Percentiles rank a stretch among this genome's conserved stretches.
phyloP scores from a whole-genome alignment of 75 land plant species.

The Pseudotsuga menziesii region DNA sequence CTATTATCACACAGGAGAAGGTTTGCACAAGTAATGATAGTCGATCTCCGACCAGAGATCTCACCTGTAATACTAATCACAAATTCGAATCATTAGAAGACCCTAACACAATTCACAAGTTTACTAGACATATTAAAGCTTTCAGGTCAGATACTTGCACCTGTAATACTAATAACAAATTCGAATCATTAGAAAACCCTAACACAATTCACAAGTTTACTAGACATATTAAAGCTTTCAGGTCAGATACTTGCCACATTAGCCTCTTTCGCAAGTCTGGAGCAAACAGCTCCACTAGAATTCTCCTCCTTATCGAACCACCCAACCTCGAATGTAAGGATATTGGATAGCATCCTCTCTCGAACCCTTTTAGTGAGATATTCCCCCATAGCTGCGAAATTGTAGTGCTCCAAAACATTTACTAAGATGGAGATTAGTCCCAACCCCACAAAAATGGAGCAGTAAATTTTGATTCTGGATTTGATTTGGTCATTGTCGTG shows the following conservation, averaged over 20 bases:
- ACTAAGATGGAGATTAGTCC: conserved; percentile 40
- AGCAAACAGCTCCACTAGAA: conserved; percentile 63
- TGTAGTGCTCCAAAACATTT: conserved; percentile 61
- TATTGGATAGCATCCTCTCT: conserved; percentile 67
- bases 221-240: too few relatives aligned
- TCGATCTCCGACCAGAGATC: conserved; percentile 71
- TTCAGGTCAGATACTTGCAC: too few relatives aligned
- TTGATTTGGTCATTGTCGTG: conserved; percentile 38
- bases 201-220: too few relatives aligned
- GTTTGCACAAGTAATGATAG: conserved; percentile 64
- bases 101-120: too few relatives aligned
- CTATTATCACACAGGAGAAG: conserved; percentile 47
- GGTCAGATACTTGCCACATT: conserved; percentile 41
- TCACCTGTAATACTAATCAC: too few relatives aligned
- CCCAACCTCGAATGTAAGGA: conserved; percentile 70
- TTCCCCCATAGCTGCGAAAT: conserved; percentile 75
- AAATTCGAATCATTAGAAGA: too few relatives aligned
- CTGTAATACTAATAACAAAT: conserved; percentile 3
- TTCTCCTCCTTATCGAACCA: conserved; percentile 86
- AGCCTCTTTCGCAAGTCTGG: conserved; percentile 77
- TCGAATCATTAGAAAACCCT: not conserved
- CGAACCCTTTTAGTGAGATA: conserved; percentile 63
- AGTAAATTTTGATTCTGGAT: conserved; percentile 35
- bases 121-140: too few relatives aligned
- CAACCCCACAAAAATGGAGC: conserved; percentile 34